Percentiles rank a stretch among this genome's conserved stretches.
Conservation (phyloP, 352 stramenopile genomes). For the Globisporangium sylvaticum region DNA sequence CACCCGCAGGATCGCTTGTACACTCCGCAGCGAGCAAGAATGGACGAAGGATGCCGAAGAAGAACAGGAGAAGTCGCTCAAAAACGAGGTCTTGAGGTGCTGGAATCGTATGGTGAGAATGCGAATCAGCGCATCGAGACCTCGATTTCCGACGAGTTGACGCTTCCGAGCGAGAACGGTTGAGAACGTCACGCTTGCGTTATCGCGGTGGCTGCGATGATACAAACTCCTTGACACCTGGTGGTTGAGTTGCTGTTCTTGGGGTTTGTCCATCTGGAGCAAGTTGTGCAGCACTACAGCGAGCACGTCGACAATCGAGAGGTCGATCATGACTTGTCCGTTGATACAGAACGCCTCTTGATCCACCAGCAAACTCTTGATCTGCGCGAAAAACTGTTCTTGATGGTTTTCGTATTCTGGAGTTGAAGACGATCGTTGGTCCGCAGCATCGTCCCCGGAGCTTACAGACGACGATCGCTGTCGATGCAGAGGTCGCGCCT, state of each 20-base stretch:
- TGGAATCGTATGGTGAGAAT: constrained; percentile 16
- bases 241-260: constrained; percentile 4
- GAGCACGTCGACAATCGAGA: constrained; percentile 29
- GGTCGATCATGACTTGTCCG: constrained; percentile 13
- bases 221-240: background rate
- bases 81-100: constrained; percentile 3
- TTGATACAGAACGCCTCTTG: constrained; percentile 37
- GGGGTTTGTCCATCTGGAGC: constrained; percentile 30
- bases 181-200: constrained; percentile 23
- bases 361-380: constrained; percentile 18
- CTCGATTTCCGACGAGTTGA: constrained; percentile 38
- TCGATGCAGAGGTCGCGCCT: constrained; percentile 14
- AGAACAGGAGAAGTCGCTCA: background rate
- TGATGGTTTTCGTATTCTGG: background rate
- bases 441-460: constrained; percentile 1
- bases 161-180: constrained; percentile 30
- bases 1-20: constrained; percentile 46
- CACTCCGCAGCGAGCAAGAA: constrained; percentile 26
- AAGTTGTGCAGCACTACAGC: constrained; percentile 39
- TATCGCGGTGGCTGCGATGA: background rate
- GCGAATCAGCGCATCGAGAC: constrained; percentile 25
- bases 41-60: constrained; percentile 15
- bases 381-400: background rate
- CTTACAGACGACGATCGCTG: background rate
- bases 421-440: constrained; percentile 7